Conservation (phyloP, 1,139 yeast species). For the Kodamaea sp. region DNA sequence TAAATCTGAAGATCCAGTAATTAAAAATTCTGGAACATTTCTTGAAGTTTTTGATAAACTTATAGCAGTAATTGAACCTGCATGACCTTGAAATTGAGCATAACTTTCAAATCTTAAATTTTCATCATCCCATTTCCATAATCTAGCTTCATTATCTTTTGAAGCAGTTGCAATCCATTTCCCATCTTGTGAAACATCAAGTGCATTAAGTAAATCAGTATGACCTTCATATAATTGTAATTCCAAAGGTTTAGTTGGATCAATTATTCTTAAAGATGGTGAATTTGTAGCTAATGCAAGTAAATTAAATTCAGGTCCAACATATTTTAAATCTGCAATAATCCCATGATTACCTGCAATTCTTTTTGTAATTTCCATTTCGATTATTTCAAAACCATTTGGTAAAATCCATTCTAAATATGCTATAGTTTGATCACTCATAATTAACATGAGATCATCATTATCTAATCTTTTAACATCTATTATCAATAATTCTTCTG, state of each 20-base stretch:
- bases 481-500: conserved; percentile 66
- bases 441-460: conserved; percentile 38
- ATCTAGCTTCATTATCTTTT: conserved; percentile 80
- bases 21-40: conserved; percentile 62
- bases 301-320: conserved; percentile 55
- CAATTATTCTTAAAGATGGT: conserved; percentile 77
- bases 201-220: conserved; percentile 73
- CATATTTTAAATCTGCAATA: conserved; percentile 79
- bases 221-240: conserved; percentile 74
- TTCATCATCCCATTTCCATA: conserved; percentile 65
- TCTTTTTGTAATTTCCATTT: conserved; percentile 45
- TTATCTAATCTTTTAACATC: conserved; percentile 45
- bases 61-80: conserved; percentile 81
- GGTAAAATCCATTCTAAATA: conserved; percentile 34
- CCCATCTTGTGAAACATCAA: conserved; percentile 79
- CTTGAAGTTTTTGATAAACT: conserved; percentile 62
- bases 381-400: conserved; percentile 19
- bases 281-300: conserved; percentile 92
- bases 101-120: conserved; percentile 45
- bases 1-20: conserved; percentile 86
- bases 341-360: conserved; percentile 96
- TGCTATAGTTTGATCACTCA: conserved; percentile 82
- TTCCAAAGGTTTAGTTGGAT: conserved; percentile 55
- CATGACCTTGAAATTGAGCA: conserved; percentile 78
- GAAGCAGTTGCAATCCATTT: conserved; percentile 88